Percentiles rank a stretch among this genome's conserved stretches.
These are phyloP conservation scores for Cercospora nicotianae DNA, from an alignment of 2,329 filamentous ascomycete genomes.

Conservation along the genomic window DNA sequence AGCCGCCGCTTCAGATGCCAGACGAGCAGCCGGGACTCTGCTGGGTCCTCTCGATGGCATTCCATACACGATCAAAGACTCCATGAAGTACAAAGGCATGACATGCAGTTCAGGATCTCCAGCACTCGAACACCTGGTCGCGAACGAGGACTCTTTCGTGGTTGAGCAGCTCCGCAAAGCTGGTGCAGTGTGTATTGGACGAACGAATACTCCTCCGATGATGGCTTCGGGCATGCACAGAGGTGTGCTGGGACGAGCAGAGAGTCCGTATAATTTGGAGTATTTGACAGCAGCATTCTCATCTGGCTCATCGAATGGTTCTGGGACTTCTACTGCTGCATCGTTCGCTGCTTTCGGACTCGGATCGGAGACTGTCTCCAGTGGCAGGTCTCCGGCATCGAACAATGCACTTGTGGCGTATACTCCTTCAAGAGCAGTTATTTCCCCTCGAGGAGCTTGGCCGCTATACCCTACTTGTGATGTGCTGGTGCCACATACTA, in stretches of 20 bases:
- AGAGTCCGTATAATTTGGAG: constrained; percentile 56
- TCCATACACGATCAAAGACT: constrained; percentile 60
- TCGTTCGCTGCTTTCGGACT: constrained; percentile 57
- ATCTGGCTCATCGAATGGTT: constrained; percentile 60
- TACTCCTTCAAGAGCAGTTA: constrained; percentile 54
- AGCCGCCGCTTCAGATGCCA: constrained; percentile 50
- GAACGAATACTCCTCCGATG: constrained; percentile 63
- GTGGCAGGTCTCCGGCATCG: constrained; percentile 57
- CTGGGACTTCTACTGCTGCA: constrained; percentile 52
- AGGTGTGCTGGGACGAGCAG: constrained; percentile 57
- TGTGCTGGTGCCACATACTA: constrained; percentile 55
- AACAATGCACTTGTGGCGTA: constrained; percentile 60
- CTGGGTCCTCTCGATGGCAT: constrained; percentile 55
- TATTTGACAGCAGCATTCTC: constrained; percentile 58
- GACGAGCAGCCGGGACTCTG: constrained; percentile 42
- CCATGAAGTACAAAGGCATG: constrained; percentile 56
- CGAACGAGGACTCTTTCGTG: constrained; percentile 55
- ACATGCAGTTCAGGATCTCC: constrained; percentile 57
- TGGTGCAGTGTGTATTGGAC: constrained; percentile 55
- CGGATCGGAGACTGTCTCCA: constrained; percentile 58
- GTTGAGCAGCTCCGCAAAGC: constrained; percentile 51
- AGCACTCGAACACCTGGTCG: constrained; percentile 53
- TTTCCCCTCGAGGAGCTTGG: constrained; percentile 55
- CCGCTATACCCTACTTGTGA: constrained; percentile 60
- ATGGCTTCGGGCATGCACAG: constrained; percentile 60